Base-by-base conservation (phyloP, 306 rosid species). In the Trifolium pratense region DNA sequence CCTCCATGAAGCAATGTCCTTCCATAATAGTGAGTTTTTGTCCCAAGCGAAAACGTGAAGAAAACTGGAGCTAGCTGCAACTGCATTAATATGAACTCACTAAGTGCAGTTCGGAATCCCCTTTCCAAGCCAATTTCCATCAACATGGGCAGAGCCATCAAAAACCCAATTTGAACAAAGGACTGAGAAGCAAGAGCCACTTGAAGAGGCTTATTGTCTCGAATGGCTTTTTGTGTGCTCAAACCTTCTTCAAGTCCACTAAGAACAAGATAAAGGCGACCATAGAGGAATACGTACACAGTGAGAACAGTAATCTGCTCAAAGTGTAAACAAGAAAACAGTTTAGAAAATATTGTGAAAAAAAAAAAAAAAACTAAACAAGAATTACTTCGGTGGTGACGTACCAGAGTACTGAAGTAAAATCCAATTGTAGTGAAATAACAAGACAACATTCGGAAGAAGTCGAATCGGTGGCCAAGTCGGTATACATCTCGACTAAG, bases 1-100 rank as follows among this genome's bases (percentile, higher is more conserved):
- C 98, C 98, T 63, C 98, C 97, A 75, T 91, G 97, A 78, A 94
- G 98, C 78, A 94, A 86, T 26, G 98, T 94, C 84, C 98, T 90
- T 68, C 98, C 98, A 60, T 77, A 94, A 84, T 94, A 94, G 84
- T 94, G 98, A 37, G 98, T 94, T 78, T 91, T 94, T 16, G 98
- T 94, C 69, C 97, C 97, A 29, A 94, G 97, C 7, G 98, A 94
- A 78, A 94, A 91, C 34, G 98, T 94, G 80, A 94, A 94, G 83
- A 94, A 94, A 46, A 94, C 98, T 0, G 98, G 98, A 58, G 98
- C 98, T 31, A 94, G 75, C 81, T 94, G 98, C 84, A 94, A 71
- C 83, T 94, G 97, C 97, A 94, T 94, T 74, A 94, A 87, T 74
- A 94, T 59, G 74, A 94, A 94, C 65, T 94, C 98, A 74, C 98